Conservation (phyloP, 2,329 filamentous ascomycete species). For the Aspergillus ustus region DNA sequence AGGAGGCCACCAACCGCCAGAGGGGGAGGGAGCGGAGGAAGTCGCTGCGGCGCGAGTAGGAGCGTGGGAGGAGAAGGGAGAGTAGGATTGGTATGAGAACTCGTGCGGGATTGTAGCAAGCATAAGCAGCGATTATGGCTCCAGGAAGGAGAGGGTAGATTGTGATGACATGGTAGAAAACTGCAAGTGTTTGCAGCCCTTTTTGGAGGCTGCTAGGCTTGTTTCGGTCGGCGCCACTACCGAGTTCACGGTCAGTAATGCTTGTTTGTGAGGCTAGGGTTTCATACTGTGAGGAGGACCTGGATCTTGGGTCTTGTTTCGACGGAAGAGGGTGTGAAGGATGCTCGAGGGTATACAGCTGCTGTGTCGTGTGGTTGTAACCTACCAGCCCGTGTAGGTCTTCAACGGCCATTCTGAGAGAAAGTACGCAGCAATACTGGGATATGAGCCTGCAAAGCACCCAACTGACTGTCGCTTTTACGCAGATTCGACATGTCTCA, state of each 20-base stretch:
- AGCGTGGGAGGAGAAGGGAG: constrained; percentile 48
- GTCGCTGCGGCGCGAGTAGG: constrained; percentile 45
- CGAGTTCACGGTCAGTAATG: neutral
- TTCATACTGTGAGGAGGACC: neutral
- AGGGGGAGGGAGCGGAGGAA: constrained; percentile 68
- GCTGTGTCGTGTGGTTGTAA: neutral
- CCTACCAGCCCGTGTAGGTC: neutral
- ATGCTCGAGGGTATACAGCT: neutral
- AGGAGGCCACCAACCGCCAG: constrained; percentile 80
- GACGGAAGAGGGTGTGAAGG: neutral
- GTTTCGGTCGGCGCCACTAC: neutral
- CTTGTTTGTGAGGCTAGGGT: neutral
- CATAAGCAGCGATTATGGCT: constrained; percentile 29
- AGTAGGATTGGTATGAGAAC: constrained; percentile 67
- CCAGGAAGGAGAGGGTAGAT: neutral
- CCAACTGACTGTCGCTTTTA: too few species aligned
- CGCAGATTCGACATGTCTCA: neutral
- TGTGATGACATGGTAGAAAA: constrained; percentile 1
- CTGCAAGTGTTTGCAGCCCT: neutral
- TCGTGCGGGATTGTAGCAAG: neutral
- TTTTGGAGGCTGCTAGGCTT: neutral
- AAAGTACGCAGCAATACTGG: too few species aligned
- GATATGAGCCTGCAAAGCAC: too few species aligned
- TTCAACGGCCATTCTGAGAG: neutral
- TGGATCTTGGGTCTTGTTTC: neutral